Conservation (phyloP, 1,139 yeast genomes). For the Candida labiduridarum region DNA sequence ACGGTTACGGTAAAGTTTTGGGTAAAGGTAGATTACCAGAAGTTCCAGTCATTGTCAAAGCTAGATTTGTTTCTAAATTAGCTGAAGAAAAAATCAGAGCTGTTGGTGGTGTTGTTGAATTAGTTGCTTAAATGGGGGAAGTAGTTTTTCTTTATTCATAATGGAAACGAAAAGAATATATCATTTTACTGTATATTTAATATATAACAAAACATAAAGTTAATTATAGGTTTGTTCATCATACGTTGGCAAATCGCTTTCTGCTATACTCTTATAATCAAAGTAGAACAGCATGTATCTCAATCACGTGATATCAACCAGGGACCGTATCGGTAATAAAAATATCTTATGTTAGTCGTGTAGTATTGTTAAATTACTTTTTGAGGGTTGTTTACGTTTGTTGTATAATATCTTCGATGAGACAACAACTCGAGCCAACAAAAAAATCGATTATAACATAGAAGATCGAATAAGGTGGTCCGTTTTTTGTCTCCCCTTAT, state of each 20-base stretch:
- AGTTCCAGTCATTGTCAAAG: constrained; percentile 98
- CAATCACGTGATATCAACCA: no score
- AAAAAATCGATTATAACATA: neutral
- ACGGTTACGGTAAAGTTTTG: constrained; percentile 99
- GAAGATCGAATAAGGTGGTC: neutral
- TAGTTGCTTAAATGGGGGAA: constrained; percentile 73
- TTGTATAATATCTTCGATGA: neutral
- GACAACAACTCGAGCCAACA: neutral
- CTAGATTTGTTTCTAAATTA: constrained; percentile 97
- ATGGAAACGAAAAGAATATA: constrained; percentile 4
- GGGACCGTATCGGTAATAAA: no score
- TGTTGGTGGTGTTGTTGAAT: constrained; percentile 99
- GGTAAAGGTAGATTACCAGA: constrained; percentile 99
- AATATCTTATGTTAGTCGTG: neutral
- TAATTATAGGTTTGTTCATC: neutral
- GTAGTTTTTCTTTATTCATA: constrained; percentile 1
- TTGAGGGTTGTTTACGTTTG: neutral
- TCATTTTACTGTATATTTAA: constrained; percentile 16
- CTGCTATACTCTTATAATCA: no score
- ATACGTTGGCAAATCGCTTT: no score
- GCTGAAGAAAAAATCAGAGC: constrained; percentile 99
- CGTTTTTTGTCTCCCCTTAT: neutral
- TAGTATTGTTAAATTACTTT: neutral
- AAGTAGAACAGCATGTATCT: no score
- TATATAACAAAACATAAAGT: constrained; percentile 14